Conservation (phyloP, 441 rosid species). For the Pelargonium cotyledonis region DNA sequence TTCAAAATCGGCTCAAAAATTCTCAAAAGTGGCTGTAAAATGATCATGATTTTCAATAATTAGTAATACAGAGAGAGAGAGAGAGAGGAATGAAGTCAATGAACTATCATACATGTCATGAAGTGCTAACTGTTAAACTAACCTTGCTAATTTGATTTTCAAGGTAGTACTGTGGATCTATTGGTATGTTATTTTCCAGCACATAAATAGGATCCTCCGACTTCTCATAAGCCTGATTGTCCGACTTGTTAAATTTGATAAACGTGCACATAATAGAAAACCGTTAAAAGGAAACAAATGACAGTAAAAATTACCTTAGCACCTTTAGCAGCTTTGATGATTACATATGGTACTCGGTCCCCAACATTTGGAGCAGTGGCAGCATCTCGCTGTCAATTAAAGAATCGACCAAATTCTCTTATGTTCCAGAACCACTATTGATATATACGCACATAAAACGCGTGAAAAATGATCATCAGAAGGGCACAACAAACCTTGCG, state of each 20-base stretch:
- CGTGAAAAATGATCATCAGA: conserved; percentile 7
- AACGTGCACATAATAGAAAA: conserved; percentile 4
- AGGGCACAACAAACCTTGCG: conserved; percentile 62
- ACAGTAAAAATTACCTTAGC: conserved; percentile 62
- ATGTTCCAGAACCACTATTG: conserved; percentile 7
- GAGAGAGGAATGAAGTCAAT: background rate
- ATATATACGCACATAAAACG: background rate
- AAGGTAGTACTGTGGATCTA: conserved; percentile 86
- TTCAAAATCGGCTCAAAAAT: conserved; percentile 93
- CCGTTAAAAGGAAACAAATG: conserved; percentile 1
- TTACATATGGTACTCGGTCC: conserved; percentile 96
- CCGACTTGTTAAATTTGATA: conserved; percentile 15
- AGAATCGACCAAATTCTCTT: conserved; percentile 19
- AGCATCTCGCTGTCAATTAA: conserved; percentile 73
- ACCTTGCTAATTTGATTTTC: conserved; percentile 98
- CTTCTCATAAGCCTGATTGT: conserved; percentile 78
- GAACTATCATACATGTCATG: background rate
- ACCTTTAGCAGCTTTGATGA: conserved; percentile 88
- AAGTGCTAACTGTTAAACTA: conserved; percentile 16
- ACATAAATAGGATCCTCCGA: conserved; percentile 98
- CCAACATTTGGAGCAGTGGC: conserved; percentile 99
- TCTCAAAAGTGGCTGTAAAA: conserved; percentile 79
- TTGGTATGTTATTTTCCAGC: conserved; percentile 85
- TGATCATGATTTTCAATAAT: conserved; percentile 15
- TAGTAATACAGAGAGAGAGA: background rate